These are phyloP conservation scores for Gossypium herbaceum DNA, from an alignment of 345 rosid genomes.

Conservation along the genomic window DNA sequence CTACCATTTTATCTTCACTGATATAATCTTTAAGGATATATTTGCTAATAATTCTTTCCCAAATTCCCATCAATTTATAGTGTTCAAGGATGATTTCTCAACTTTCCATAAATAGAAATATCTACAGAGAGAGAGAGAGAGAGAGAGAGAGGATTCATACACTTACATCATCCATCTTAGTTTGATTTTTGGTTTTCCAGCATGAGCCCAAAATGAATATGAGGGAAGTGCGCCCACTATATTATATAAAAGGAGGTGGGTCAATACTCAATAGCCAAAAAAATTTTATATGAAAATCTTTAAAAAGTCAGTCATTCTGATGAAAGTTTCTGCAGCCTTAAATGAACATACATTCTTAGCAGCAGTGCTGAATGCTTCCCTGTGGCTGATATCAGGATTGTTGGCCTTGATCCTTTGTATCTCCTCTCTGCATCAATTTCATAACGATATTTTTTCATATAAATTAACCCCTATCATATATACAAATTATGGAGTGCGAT, in stretches of 20 bases:
- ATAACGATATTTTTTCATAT: background rate
- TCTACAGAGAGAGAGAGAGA: too few relatives aligned
- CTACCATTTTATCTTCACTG: background rate
- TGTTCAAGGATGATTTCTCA: background rate
- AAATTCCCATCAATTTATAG: background rate
- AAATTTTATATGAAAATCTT: background rate
- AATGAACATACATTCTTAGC: slow-evolving; percentile 78
- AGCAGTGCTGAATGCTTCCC: slow-evolving; percentile 99
- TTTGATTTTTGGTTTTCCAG: slow-evolving; percentile 5
- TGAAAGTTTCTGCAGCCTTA: background rate
- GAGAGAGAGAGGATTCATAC: too few relatives aligned
- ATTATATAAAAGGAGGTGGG: background rate
- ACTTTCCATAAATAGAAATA: too few relatives aligned
- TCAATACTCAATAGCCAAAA: slow-evolving; percentile 8
- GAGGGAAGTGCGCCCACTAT: slow-evolving; percentile 49
- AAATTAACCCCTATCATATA: background rate
- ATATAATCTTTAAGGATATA: background rate
- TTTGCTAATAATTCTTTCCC: background rate
- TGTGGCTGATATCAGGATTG: slow-evolving; percentile 94
- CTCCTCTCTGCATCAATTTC: slow-evolving; percentile 60
- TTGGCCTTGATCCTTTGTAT: slow-evolving; percentile 96
- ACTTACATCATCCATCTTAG: slow-evolving; percentile 6
- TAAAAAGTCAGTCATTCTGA: background rate
- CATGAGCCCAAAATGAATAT: slow-evolving; percentile 9
- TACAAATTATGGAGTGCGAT: background rate